Evolutionary conservation across 129 eudicot species (phyloP).

Genomic region (Flaveria sonorensis): DNA sequence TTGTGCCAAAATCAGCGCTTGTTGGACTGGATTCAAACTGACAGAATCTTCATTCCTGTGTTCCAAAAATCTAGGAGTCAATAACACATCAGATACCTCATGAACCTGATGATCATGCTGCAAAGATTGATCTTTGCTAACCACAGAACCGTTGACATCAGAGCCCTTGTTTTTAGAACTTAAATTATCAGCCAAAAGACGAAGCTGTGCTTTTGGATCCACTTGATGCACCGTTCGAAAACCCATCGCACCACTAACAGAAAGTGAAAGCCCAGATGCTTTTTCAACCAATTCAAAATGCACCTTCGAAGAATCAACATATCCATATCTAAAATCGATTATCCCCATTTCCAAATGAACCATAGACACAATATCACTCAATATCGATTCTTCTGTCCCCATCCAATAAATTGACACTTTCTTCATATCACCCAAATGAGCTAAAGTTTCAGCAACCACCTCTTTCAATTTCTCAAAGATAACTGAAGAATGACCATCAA

Average conservation of each 20-base stretch:
- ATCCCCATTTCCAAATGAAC: constrained; percentile 78
- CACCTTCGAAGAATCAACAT: constrained; percentile 69
- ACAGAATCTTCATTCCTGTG: constrained; percentile 33
- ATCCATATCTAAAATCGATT: constrained; percentile 65
- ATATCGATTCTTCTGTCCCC: constrained; percentile 48
- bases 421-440: constrained; percentile 49
- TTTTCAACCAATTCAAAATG: constrained; percentile 62
- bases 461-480: constrained; percentile 67
- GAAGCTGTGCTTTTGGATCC: constrained; percentile 82
- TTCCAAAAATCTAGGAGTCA: constrained; percentile 66
- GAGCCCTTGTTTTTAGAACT: constrained; percentile 16
- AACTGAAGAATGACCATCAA: constrained; percentile 74
- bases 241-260: constrained; percentile 83
- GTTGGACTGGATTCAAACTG: constrained; percentile 62
- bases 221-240: constrained; percentile 83
- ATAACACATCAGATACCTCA: constrained; percentile 80
- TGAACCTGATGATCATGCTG: constrained; percentile 27
- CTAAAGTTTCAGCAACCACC: constrained; percentile 47
- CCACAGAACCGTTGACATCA: constrained; percentile 17
- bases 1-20: constrained; percentile 72
- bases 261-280: constrained; percentile 50
- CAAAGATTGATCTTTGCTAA: constrained; percentile 9
- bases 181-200: constrained; percentile 47
- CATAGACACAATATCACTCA: constrained; percentile 52
- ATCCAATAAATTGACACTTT: constrained; percentile 60